Base-by-base conservation (phyloP, 495 filamentous ascomycete genomes). In the Lophiostoma macrostomum region DNA sequence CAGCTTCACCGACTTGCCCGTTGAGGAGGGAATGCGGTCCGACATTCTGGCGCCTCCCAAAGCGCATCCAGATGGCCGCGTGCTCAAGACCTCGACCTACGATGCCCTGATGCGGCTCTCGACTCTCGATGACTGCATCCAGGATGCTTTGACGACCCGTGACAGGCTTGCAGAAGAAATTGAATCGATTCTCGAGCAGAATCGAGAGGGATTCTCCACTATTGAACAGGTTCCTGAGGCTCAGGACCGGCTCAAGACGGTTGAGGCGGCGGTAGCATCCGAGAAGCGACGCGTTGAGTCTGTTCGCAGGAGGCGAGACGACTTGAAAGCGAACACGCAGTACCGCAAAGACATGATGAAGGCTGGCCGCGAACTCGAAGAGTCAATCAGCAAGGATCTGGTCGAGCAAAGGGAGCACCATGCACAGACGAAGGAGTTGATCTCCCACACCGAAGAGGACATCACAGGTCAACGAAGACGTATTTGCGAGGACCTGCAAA, bases 121-220 rank as follows among this genome's bases (percentile, higher is more conserved):
- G 12, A 96, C 88, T 45, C 73, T 98, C 30, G 90, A 96, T 53
- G 86, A 90, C 61, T 95, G 90, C 52, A 86, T 97, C 28, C 87
- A 95, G 68, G 93, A 98, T 63, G 90, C 91, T 4, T 67, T 96
- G 0, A 77, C 80, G 0, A 96, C 89, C 0, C 78, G 87, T 4
- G 83, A 87, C 51, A 78, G 77, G 42, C 69, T 98, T 7, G 79
- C 88, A 8, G 67, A 76, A 7, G 88, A 96, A 54, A 95, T 97
- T 54, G 87, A 82, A 62, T 69, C 73, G 1, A 76, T 95, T 16
- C 72, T 97, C 13, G 70, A 82, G 16, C 67, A 75, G 8, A 79
- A 79, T 41, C 70, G 75, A 49, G 61, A 53, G 18, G 66, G 69
- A 1, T 59, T 77, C n/a, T 54, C 63, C 0, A 69, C 63, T 0